Conservation (phyloP, 768 basidiomycete species). For the Calvatia gigantea region DNA sequence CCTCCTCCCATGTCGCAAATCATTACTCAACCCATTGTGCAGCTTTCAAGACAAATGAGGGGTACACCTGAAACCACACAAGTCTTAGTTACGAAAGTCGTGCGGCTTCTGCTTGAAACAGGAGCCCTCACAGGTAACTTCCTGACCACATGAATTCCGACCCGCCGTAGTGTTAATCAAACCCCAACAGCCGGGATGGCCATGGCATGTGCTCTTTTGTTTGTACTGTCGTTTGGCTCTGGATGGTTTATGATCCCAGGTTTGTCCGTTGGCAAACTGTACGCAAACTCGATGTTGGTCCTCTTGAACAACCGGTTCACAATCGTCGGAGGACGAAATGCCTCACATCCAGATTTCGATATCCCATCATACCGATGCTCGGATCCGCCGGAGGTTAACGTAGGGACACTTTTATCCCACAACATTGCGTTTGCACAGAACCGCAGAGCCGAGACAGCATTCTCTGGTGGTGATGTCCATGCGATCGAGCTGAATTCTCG, state of each 20-base stretch:
- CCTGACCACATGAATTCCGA: background rate
- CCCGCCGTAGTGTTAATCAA: background rate
- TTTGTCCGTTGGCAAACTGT: background rate
- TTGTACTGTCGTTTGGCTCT: background rate
- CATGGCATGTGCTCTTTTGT: background rate
- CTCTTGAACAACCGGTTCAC: conserved; percentile 4
- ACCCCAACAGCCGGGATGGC: background rate
- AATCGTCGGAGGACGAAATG: conserved; percentile 1
- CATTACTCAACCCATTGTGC: background rate
- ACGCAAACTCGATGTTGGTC: conserved; percentile 2
- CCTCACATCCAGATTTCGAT: background rate
- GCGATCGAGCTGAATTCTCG: background rate
- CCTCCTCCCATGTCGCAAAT: background rate
- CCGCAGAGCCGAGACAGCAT: background rate
- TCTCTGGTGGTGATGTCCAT: background rate
- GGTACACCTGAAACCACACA: background rate
- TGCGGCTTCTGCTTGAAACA: conserved; percentile 3
- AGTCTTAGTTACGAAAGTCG: background rate
- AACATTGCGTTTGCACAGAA: background rate
- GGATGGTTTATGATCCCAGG: background rate
- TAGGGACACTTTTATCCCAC: background rate
- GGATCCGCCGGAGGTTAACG: background rate
- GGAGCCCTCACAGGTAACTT: background rate
- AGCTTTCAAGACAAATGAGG: background rate
- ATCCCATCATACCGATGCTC: background rate